Evolutionary conservation across 352 stramenopile genomes (phyloP).

Genomic region (Globisporangium okanoganense): DNA sequence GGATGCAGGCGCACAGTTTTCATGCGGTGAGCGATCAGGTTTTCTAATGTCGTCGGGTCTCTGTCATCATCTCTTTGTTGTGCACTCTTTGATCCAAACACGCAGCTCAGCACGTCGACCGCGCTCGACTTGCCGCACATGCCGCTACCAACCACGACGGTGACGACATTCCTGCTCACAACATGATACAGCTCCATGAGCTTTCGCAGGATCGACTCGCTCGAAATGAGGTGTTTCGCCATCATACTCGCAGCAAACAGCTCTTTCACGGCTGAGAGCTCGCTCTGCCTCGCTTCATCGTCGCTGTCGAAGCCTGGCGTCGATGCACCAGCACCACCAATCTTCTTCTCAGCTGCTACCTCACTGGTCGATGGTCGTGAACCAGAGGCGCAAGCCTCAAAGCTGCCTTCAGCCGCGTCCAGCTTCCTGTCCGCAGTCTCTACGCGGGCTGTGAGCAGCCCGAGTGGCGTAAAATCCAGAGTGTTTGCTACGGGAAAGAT

Average conservation of each 20-base stretch:
- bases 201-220: constrained; percentile 50
- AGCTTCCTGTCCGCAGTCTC: not conserved
- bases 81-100: constrained; percentile 18
- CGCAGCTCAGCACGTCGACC: constrained; percentile 33
- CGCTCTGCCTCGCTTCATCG: constrained; percentile 28
- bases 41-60: not conserved
- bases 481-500: constrained; percentile 33
- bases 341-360: not conserved
- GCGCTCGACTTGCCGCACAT: constrained; percentile 60
- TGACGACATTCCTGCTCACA: constrained; percentile 29
- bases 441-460: constrained; percentile 5
- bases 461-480: constrained; percentile 35
- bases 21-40: constrained; percentile 14
- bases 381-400: not conserved
- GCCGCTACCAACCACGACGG: constrained; percentile 43
- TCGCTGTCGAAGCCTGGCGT: constrained; percentile 36
- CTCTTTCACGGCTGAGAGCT: constrained; percentile 29
- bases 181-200: constrained; percentile 58
- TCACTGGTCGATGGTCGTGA: not conserved
- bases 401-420: not conserved
- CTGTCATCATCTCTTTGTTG: not conserved
- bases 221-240: constrained; percentile 24
- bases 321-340: not conserved
- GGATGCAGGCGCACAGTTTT: constrained; percentile 36
- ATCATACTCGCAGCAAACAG: constrained; percentile 25